Conservation (phyloP, 2,329 filamentous ascomycete genomes). For the Pyricularia sp. region DNA sequence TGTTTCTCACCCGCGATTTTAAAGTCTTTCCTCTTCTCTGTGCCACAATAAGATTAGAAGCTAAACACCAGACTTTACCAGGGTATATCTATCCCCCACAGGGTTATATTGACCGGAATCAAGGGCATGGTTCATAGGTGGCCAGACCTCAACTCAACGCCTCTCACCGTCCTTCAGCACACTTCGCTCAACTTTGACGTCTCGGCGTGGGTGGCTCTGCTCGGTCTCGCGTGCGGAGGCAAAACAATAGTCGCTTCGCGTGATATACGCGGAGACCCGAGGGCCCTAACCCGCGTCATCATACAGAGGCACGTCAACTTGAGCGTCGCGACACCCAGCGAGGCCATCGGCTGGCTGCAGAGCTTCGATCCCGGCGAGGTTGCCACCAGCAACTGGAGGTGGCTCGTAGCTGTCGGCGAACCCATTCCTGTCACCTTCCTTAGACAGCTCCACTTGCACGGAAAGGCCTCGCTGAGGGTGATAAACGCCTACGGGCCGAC, state of each 20-base stretch:
- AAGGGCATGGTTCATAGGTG: conserved; percentile 6
- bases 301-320: conserved; percentile 15
- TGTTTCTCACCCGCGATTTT: too few species aligned
- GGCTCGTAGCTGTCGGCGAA: background rate
- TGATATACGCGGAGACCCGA: conserved; percentile 18
- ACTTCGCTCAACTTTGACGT: conserved; percentile 21
- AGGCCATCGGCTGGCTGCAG: conserved; percentile 14
- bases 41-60: background rate
- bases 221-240: conserved; percentile 17
- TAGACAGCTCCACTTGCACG: background rate
- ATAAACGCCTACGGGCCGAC: conserved; percentile 2
- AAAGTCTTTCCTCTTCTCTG: too few species aligned
- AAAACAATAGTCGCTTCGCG: conserved; percentile 17
- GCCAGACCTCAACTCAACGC: conserved; percentile 5
- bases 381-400: background rate
- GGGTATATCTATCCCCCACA: conserved; percentile 2
- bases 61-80: background rate
- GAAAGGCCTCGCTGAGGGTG: background rate
- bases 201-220: conserved; percentile 18
- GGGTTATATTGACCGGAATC: conserved; percentile 6
- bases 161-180: conserved; percentile 21
- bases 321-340: conserved; percentile 22
- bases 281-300: conserved; percentile 18
- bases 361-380: conserved; percentile 6
- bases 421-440: background rate